These are phyloP conservation scores for Epichloe bromicola DNA, from an alignment of 2,329 filamentous ascomycete species.

Conservation along the genomic window DNA sequence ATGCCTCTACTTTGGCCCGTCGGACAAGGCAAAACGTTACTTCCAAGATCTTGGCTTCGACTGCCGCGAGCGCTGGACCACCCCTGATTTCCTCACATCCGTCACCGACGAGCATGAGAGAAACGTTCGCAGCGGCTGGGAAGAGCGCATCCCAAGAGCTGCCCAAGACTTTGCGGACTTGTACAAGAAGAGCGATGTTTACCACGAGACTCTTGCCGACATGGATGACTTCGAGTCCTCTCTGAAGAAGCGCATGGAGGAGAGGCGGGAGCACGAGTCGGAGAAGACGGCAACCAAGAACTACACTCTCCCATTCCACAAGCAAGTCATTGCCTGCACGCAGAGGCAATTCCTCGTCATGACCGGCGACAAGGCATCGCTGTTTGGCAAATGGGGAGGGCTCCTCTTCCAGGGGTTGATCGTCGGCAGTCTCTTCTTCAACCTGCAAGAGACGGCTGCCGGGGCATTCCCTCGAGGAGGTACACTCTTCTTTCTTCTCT, in stretches of 20 bases:
- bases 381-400: constrained; percentile 71
- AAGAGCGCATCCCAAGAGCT: constrained; percentile 55
- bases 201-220: constrained; percentile 46
- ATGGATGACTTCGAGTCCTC: constrained; percentile 53
- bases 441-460: constrained; percentile 42
- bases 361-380: constrained; percentile 58
- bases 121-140: constrained; percentile 50
- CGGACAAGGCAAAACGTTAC: constrained; percentile 50
- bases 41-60: constrained; percentile 61
- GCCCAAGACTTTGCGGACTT: constrained; percentile 52
- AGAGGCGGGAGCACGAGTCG: constrained; percentile 46
- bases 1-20: constrained; percentile 58
- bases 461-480: constrained; percentile 49
- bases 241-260: constrained; percentile 31
- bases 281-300: constrained; percentile 53
- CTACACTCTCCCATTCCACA: constrained; percentile 63
- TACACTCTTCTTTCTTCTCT: constrained; percentile 34
- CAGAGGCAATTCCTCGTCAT: constrained; percentile 70
- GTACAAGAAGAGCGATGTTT: constrained; percentile 50
- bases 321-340: constrained; percentile 59
- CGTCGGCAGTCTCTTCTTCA: constrained; percentile 68
- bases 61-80: constrained; percentile 58
- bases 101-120: constrained; percentile 64
- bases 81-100: constrained; percentile 64
- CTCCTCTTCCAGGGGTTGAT: constrained; percentile 63